Percentiles rank a stretch among this genome's conserved stretches.
Evolutionary conservation across 257 asterid genomes (phyloP).

Genomic region (Verbena officinalis): DNA sequence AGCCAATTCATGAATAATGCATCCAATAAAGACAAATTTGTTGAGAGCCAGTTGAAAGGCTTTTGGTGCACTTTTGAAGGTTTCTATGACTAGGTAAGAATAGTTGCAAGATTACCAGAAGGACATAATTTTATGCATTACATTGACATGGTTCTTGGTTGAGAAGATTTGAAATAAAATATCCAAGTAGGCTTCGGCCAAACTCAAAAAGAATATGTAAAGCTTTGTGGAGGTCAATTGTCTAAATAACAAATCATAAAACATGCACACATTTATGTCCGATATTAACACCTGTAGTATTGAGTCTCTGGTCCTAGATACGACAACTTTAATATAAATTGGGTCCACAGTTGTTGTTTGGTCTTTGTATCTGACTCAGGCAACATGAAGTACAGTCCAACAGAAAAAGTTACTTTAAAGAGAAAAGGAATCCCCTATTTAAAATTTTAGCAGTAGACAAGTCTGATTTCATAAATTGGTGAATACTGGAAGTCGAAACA

Average conservation of each 20-base stretch:
- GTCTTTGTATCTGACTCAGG: no score
- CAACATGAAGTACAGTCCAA: constrained; percentile 8
- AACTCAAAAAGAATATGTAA: neutral
- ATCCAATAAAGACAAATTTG: neutral
- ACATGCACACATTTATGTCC: neutral
- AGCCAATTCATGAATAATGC: neutral
- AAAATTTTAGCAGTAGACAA: neutral
- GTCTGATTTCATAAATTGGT: neutral
- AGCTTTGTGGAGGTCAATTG: neutral
- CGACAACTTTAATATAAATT: neutral
- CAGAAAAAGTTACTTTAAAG: constrained; percentile 4
- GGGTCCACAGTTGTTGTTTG: neutral
- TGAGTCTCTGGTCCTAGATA: constrained; percentile 1
- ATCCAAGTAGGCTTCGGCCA: neutral
- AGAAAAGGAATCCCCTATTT: neutral
- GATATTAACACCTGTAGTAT: neutral
- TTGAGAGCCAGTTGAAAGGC: neutral
- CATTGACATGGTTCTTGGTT: neutral
- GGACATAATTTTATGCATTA: neutral
- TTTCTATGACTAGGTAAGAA: neutral
- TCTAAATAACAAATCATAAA: neutral
- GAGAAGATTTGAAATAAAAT: neutral
- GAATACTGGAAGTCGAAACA: neutral
- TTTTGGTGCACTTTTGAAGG: neutral
- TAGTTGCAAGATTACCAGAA: neutral